phyloP scores from a whole-genome alignment of 1,139 yeast genomes.

The Pichia sp. region DNA sequence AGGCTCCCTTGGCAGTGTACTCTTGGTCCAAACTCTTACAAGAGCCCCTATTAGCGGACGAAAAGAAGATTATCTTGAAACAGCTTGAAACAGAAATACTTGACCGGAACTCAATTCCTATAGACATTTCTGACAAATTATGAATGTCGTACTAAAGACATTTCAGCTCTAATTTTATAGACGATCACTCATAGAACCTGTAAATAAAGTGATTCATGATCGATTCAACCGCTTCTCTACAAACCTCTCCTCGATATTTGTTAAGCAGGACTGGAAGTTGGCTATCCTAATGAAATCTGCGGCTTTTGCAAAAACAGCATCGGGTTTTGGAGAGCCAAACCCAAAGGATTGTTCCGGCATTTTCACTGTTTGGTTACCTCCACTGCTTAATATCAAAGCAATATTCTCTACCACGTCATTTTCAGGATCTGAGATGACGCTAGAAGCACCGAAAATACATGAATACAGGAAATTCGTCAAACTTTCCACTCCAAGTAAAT shows the following conservation, averaged over 20 bases:
- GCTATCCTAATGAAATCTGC: constrained; percentile 47
- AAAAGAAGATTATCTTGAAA: constrained; percentile 6
- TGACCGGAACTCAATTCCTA: constrained; percentile 1
- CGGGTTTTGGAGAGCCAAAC: constrained; percentile 50
- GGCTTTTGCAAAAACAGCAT: constrained; percentile 57
- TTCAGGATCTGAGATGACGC: constrained; percentile 4
- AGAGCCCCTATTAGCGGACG: constrained; percentile 6
- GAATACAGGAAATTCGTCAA: constrained; percentile 28
- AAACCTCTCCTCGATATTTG: constrained; percentile 40
- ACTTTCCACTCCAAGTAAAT: constrained; percentile 77
- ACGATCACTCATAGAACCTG: too few relatives aligned
- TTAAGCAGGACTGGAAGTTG: constrained; percentile 32
- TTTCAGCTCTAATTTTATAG: too few relatives aligned
- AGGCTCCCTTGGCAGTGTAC: constrained; percentile 21
- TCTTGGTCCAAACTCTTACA: constrained; percentile 14
- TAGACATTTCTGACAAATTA: constrained; percentile 8
- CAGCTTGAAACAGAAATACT: neutral
- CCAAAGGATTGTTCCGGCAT: constrained; percentile 30
- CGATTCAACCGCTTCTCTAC: neutral
- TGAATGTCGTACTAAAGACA: too few relatives aligned
- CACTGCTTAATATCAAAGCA: constrained; percentile 6
- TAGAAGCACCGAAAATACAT: constrained; percentile 2
- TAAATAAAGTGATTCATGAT: too few relatives aligned
- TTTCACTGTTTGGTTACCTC: constrained; percentile 23
- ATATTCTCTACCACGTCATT: constrained; percentile 5